Percentiles rank a stretch among this genome's conserved stretches.
These are phyloP conservation scores for Drosera spatulata DNA, from an alignment of 179 eudicot genomes.

Conservation along the genomic window DNA sequence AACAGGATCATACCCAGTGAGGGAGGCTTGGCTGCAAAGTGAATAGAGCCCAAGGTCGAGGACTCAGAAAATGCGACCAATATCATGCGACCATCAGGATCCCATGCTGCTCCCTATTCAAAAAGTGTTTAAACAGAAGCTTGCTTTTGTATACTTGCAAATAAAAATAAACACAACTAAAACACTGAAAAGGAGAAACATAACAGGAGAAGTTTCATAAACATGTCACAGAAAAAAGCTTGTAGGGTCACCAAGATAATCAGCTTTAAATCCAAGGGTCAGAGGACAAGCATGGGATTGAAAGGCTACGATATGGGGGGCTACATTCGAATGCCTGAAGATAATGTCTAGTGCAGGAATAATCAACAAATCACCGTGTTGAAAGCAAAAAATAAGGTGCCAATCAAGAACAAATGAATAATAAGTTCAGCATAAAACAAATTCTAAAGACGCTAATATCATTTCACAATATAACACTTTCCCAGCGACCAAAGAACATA, in stretches of 20 bases:
- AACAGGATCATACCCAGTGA: constrained; percentile 52
- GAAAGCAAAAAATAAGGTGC: not conserved
- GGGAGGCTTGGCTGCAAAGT: constrained; percentile 95
- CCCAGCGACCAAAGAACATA: too few species aligned
- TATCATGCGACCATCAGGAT: constrained; percentile 92
- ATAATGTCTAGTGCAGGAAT: not conserved
- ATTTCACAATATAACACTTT: too few species aligned
- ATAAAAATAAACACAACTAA: not conserved
- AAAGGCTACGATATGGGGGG: too few species aligned
- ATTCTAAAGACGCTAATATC: too few species aligned
- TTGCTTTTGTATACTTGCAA: not conserved
- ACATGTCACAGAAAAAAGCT: too few species aligned
- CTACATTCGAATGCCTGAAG: too few species aligned
- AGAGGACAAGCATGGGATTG: too few species aligned
- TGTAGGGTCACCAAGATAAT: too few species aligned
- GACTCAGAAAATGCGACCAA: constrained; percentile 81
- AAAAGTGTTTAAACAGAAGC: not conserved
- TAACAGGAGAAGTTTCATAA: not conserved
- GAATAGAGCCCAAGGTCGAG: constrained; percentile 73
- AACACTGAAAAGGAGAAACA: not conserved
- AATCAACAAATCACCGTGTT: not conserved
- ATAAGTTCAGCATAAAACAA: too few species aligned
- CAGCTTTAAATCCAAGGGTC: too few species aligned
- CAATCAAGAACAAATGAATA: not conserved
- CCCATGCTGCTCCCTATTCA: constrained; percentile 90